Percentiles rank a stretch among this genome's conserved stretches.
phyloP scores from a whole-genome alignment of 2,329 filamentous ascomycete genomes.

The Colletotrichum navitas region DNA sequence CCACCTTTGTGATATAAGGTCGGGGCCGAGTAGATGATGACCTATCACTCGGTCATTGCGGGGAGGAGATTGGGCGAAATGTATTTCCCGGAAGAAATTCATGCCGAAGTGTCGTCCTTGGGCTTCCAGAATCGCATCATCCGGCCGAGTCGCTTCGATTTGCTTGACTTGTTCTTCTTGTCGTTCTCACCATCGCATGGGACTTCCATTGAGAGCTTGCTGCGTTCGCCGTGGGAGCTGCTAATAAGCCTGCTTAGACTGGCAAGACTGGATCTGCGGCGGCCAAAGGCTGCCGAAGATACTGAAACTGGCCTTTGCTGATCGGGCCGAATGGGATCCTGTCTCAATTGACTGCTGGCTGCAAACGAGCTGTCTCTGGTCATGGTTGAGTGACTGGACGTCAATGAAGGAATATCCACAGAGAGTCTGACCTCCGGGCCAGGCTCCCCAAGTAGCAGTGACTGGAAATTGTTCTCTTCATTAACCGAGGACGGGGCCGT shows the following conservation, averaged over 20 bases:
- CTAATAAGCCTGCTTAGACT: constrained; percentile 83
- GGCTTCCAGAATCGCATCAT: constrained; percentile 85
- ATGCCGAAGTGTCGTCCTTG: constrained; percentile 58
- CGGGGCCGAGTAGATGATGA: constrained; percentile 1
- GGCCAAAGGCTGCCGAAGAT: constrained; percentile 72
- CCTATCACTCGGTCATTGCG: constrained; percentile 21
- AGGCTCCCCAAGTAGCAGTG: constrained; percentile 78
- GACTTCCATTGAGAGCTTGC: constrained; percentile 80
- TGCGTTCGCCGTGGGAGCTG: constrained; percentile 79
- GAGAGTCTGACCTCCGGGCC: constrained; percentile 80
- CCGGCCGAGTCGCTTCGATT: constrained; percentile 77
- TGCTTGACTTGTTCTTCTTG: constrained; percentile 71
- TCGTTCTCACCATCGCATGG: constrained; percentile 67
- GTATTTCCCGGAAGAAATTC: constrained; percentile 11
- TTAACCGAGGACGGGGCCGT: constrained; percentile 81
- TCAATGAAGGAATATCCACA: constrained; percentile 78
- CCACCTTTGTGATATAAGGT: constrained; percentile 37
- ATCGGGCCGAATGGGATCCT: constrained; percentile 60
- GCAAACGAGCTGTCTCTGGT: constrained; percentile 73
- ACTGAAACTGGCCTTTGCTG: constrained; percentile 71
- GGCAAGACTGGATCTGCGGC: constrained; percentile 80
- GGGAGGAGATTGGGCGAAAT: not conserved
- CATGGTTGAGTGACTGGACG: constrained; percentile 83
- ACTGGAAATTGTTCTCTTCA: constrained; percentile 79
- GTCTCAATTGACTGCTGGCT: constrained; percentile 61